Conservation (phyloP, 2,329 filamentous ascomycete species). For the Aspergillus alliaceus region DNA sequence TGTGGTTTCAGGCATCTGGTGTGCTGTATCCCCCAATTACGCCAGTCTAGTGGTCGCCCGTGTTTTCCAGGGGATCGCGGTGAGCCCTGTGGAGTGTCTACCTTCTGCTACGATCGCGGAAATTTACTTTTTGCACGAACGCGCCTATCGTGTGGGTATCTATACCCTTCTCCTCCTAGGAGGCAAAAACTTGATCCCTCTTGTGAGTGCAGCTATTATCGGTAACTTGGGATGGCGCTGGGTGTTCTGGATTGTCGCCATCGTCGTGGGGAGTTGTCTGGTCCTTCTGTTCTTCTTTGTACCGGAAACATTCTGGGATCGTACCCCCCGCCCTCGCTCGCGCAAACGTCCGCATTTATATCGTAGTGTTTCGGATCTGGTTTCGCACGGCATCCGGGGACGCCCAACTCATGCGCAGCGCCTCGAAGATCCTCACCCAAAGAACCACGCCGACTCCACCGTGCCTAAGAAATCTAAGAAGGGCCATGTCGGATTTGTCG, state of each 20-base stretch:
- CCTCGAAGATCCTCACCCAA: conserved; percentile 13
- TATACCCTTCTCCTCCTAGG: conserved; percentile 87
- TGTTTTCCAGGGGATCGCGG: conserved; percentile 82
- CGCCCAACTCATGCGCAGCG: conserved; percentile 26
- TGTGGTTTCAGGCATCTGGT: conserved; percentile 76
- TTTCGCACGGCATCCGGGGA: conserved; percentile 36
- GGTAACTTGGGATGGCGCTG: conserved; percentile 78
- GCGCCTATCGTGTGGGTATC: conserved; percentile 88
- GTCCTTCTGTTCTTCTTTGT: conserved; percentile 83
- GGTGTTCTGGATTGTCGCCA: conserved; percentile 87
- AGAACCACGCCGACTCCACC: conserved; percentile 8
- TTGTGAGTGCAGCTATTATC: conserved; percentile 85
- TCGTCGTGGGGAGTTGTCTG: conserved; percentile 71
- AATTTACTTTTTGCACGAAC: conserved; percentile 93
- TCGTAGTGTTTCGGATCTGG: conserved; percentile 39
- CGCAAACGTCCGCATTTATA: conserved; percentile 36
- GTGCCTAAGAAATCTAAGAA: conserved; percentile 33
- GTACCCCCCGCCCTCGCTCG: conserved; percentile 60
- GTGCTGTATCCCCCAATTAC: conserved; percentile 79
- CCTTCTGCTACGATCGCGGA: conserved; percentile 93
- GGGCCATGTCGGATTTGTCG: conserved; percentile 60
- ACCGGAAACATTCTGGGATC: conserved; percentile 94
- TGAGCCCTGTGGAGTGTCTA: conserved; percentile 88
- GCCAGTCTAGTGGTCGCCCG: conserved; percentile 75
- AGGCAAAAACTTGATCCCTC: conserved; percentile 85